Evolutionary conservation across 73 alveolate species (phyloP).

Genomic region (Paramecium sonneborni): DNA sequence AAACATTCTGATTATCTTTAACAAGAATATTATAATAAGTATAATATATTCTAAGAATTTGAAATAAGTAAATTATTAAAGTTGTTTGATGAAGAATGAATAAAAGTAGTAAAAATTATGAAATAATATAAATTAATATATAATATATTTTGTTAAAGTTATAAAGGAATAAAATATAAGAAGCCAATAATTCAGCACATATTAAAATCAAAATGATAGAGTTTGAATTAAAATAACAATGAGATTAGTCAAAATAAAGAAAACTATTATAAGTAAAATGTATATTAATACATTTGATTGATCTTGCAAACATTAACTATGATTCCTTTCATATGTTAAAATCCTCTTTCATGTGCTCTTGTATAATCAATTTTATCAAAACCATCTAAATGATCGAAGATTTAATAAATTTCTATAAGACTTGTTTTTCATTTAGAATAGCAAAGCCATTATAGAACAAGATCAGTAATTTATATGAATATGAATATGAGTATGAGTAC

Average conservation of each 20-base stretch:
- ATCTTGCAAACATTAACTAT: slow-evolving; percentile 51
- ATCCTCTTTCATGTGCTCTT: slow-evolving; percentile 15
- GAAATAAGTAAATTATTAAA: background rate
- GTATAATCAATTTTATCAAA: slow-evolving; percentile 4
- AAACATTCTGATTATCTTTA: background rate
- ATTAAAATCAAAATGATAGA: slow-evolving; percentile 12
- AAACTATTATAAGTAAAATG: background rate
- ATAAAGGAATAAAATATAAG: background rate
- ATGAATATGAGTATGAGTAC: too few relatives aligned
- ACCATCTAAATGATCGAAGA: slow-evolving; percentile 17
- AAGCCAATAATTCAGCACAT: background rate
- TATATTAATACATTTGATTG: slow-evolving; percentile 5
- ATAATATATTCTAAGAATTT: too few relatives aligned
- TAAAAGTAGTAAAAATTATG: background rate
- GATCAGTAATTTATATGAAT: too few relatives aligned
- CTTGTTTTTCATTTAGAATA: slow-evolving; percentile 43
- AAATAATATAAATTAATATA: background rate
- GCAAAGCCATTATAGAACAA: slow-evolving; percentile 51
- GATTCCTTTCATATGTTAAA: background rate
- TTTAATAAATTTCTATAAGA: background rate
- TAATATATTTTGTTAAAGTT: too few relatives aligned
- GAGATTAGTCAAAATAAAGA: background rate
- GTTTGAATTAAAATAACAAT: background rate
- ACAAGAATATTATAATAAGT: background rate
- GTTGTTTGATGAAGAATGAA: background rate